A percentile compares a stretch with the other conserved stretches of the same genome.
phyloP scores from a whole-genome alignment of 2,329 filamentous ascomycete species.

The Botrytis squamosa region DNA sequence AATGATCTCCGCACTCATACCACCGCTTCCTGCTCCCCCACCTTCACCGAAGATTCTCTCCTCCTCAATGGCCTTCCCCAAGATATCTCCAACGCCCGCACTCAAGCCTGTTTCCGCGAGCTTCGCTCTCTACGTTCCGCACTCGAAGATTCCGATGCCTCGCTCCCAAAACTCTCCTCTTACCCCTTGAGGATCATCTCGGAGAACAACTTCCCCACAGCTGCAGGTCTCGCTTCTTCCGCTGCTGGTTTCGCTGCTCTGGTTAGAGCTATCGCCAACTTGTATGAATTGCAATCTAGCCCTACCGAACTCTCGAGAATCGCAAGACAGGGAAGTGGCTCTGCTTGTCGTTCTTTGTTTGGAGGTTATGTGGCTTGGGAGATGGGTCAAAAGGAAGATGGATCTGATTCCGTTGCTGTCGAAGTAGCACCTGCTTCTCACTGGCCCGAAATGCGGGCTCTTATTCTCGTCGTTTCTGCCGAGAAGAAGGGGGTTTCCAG shows the following conservation, averaged over 20 bases:
- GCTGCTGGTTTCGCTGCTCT: constrained; percentile 69
- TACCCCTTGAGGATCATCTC: constrained; percentile 83
- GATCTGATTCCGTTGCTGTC: constrained; percentile 82
- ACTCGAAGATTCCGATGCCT: constrained; percentile 69
- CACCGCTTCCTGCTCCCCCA: constrained; percentile 82
- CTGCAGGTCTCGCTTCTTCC: constrained; percentile 78
- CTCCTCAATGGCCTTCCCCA: constrained; percentile 80
- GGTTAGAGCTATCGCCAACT: constrained; percentile 83
- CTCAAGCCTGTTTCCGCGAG: constrained; percentile 90
- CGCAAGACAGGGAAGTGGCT: constrained; percentile 90
- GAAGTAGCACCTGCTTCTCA: constrained; percentile 84
- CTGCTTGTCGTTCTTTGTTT: constrained; percentile 88
- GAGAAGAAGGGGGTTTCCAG: constrained; percentile 95
- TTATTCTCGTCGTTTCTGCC: constrained; percentile 87
- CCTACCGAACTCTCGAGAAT: constrained; percentile 84
- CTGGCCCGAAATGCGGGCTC: constrained; percentile 92
- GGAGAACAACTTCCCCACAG: constrained; percentile 98
- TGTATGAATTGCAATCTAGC: constrained; percentile 81
- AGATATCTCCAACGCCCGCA: constrained; percentile 83
- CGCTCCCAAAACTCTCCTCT: constrained; percentile 77
- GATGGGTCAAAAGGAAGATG: constrained; percentile 71
- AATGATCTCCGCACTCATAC: constrained; percentile 92
- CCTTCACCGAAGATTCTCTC: constrained; percentile 68
- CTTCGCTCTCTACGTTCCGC: constrained; percentile 73
- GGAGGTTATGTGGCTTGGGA: constrained; percentile 97